Conservation (phyloP, 1,284 basidiomycete species). For the Papiliotrema laurentii region DNA sequence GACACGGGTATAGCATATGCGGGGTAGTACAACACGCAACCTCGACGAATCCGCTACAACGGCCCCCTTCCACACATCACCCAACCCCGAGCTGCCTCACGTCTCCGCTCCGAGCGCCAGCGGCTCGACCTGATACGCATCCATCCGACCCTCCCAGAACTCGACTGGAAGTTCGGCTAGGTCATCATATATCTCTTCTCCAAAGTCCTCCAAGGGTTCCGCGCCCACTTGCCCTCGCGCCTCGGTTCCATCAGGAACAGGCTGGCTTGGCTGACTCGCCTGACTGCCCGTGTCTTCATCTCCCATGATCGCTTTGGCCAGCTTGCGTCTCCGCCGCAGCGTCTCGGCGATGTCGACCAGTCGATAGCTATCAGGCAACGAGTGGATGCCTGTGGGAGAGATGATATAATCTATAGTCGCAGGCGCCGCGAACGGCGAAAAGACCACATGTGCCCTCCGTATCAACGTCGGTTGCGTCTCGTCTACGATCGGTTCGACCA, state of each 20-base stretch:
- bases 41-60: no score
- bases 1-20: no score
- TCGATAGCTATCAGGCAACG: conserved; percentile 20
- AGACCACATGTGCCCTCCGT: conserved; percentile 58
- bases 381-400: conserved; percentile 56
- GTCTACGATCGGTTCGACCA: conserved; percentile 14
- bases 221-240: conserved; percentile 1
- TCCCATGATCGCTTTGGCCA: conserved; percentile 4
- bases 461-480: conserved; percentile 47
- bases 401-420: conserved; percentile 69
- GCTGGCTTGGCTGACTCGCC: no score
- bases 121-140: neutral
- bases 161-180: conserved; percentile 32
- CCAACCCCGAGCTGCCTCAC: no score
- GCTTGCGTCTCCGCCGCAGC: conserved; percentile 4
- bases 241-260: no score
- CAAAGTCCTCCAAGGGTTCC: conserved; percentile 4
- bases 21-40: no score
- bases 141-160: conserved; percentile 23
- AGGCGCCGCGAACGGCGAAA: conserved; percentile 61
- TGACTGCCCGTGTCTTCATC: neutral
- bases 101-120: neutral
- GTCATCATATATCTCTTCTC: conserved; percentile 24
- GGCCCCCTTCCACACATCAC: no score
- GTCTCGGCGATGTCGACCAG: conserved; percentile 13